Base-by-base conservation (phyloP, 305 asterid genomes). In the Fraxinus greggii region DNA sequence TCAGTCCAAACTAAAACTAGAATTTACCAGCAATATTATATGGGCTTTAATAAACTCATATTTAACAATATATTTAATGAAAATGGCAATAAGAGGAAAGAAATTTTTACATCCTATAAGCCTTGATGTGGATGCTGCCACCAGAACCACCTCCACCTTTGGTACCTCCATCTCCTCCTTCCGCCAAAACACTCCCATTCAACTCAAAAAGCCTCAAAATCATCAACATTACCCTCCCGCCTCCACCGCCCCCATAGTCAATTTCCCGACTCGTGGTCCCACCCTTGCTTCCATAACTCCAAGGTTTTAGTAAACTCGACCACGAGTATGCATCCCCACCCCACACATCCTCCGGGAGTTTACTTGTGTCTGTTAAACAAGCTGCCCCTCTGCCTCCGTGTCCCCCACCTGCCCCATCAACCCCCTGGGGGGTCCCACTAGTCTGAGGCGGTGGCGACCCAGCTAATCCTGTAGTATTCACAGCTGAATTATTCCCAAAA, bases 131-230 rank as follows among this genome's bases (percentile, higher is more conserved):
- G 85, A 97, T 88, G 93, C 99, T 97, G 81, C 99, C 99, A 72
- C 98, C 99, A 54, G 99, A 97, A 21, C 99, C 99, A 8, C 99
- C 99, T 73, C 99, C 99, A 1, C 98, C 99, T 84, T 85, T 92
- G 23, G 88, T 82, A 77, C 95, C 95, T n/a, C 98, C 98, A 81
- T 97, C 91, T 61, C 94, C 99, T 78, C 99, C 99, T 86, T 93
- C 95, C 72, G 95, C 97, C 91, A 95, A 88, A 81, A 97, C 84
- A 86, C 85, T 90, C 80, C 98, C 98, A 86, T 95, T 93, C 90
- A 97, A 89, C 85, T 95, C 97, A 86, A 97, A 85, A 81, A 92
- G 81, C 79, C 9, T 84, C 0, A 74, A 75, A 61, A 93, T 91
- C 45, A 87, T n/a, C 80, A 95, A 32, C 90, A 82, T 86, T 48